Conservation (phyloP, 2,329 filamentous ascomycete genomes). For the Scedosporium aurantiacum region DNA sequence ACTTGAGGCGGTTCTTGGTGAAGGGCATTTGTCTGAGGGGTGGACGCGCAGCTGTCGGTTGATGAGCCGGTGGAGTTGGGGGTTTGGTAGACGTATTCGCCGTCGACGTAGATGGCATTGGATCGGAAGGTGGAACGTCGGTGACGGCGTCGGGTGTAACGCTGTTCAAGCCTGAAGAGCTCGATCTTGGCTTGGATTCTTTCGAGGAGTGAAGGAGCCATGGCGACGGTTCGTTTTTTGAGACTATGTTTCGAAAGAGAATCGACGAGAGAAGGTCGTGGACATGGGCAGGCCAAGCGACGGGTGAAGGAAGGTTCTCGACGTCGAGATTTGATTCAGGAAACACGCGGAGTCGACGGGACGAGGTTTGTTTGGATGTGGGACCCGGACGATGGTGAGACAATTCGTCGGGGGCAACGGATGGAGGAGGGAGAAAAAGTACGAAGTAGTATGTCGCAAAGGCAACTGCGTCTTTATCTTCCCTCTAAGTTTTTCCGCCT, state of each 20-base stretch:
- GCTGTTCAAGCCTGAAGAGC: slow-evolving; percentile 88
- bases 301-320: too few relatives aligned
- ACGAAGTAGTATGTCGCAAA: not conserved
- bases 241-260: not conserved
- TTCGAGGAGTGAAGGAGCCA: slow-evolving; percentile 43
- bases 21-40: slow-evolving; percentile 23
- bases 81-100: slow-evolving; percentile 79
- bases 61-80: slow-evolving; percentile 49
- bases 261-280: not conserved
- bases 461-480: not conserved
- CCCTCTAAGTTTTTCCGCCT: not conserved
- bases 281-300: too few relatives aligned
- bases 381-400: not conserved
- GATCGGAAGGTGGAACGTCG: slow-evolving; percentile 83
- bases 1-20: slow-evolving; percentile 20
- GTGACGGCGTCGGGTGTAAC: slow-evolving; percentile 78
- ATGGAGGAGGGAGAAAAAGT: not conserved
- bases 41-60: slow-evolving; percentile 25
- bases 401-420: not conserved
- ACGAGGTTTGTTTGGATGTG: not conserved
- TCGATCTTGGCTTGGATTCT: slow-evolving; percentile 63
- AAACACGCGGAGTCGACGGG: too few relatives aligned
- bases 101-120: slow-evolving; percentile 85
- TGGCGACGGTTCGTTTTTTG: slow-evolving; percentile 18
- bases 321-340: too few relatives aligned